Base-by-base conservation (phyloP, 1,284 basidiomycete species). In the Golubevia pallescens region DNA sequence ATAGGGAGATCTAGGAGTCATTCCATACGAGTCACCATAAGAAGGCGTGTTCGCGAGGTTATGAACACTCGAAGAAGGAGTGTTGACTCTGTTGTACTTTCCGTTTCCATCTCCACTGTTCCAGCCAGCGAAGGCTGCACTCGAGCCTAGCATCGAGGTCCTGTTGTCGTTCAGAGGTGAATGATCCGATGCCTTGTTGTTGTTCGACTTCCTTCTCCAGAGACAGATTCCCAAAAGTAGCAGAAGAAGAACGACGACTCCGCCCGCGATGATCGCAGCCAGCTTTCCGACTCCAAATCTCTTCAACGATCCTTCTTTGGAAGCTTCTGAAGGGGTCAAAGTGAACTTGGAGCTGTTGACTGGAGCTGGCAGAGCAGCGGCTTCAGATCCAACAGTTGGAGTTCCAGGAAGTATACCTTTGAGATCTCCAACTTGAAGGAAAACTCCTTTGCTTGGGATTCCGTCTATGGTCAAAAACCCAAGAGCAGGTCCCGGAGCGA, bases 391-490 rank as follows among this genome's bases (percentile, higher is more conserved):
- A 57, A 70, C 66, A 0, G 56, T 55, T 10, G 67, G 54, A 8
- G 65, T 71, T 62, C 67, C 71, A n/a, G 79, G 79, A 5, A 78
- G 68, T 38, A 5, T 4, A 38, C 34, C 34, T 38, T 38, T 38
- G 34, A 38, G 34, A 38, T 38, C 34, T 38, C 70, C 70, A 16
- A 72, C 60, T 38, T 52, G 34, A 24, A 78, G 63, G 62, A 73
- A 67, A 70, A 77, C 78, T 32, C 77, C 82, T 1, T 68, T 13
- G 60, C 70, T 74, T 7, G 82, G 82, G 20, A 84, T 74, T 53
- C 82, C 82, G 24, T 71, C 75, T 10, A 84, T 70, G n/a, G 76
- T 77, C 52, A 75, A 73, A 60, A 78, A 84, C 63, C 83, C 71
- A 32, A 78, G 62, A 24, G 82, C 82, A 2, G 82, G 82, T n/a